Conservation (phyloP, 1,139 yeast species). For the Candida sojae region DNA sequence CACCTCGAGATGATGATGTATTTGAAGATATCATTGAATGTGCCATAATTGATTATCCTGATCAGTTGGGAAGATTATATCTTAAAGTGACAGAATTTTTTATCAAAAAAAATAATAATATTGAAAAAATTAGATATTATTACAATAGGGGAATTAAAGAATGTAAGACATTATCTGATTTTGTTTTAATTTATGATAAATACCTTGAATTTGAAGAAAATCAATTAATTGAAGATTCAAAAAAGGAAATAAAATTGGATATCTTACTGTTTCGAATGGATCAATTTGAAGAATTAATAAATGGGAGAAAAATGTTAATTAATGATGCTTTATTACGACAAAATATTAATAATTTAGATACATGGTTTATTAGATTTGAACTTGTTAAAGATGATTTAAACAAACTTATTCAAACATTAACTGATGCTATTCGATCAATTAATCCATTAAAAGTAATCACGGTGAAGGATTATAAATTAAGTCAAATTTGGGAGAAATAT, state of each 20-base stretch:
- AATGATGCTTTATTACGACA: conserved; percentile 70
- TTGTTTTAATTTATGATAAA: conserved; percentile 63
- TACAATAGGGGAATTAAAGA: conserved; percentile 50
- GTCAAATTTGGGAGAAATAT: conserved; percentile 69
- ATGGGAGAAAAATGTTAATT: conserved; percentile 54
- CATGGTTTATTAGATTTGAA: conserved; percentile 67
- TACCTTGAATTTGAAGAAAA: conserved; percentile 66
- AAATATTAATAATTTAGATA: conserved; percentile 59
- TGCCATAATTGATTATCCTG: conserved; percentile 51
- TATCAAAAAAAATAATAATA: conserved; percentile 27
- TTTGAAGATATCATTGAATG: conserved; percentile 10
- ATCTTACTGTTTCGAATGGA: conserved; percentile 47
- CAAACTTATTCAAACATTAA: conserved; percentile 56
- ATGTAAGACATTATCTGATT: conserved; percentile 60
- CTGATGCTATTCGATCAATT: conserved; percentile 66
- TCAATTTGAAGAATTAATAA: conserved; percentile 56
- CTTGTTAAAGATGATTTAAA: conserved; percentile 31
- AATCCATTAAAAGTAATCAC: conserved; percentile 56
- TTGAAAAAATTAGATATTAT: conserved; percentile 46
- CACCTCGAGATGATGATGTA: background rate
- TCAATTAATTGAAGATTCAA: conserved; percentile 24
- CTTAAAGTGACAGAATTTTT: conserved; percentile 53
- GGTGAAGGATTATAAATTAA: conserved; percentile 31
- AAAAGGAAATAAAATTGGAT: conserved; percentile 20
- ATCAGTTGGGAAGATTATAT: conserved; percentile 56